Percentiles rank a stretch among this genome's conserved stretches.
These are phyloP conservation scores for Sporopachydermia lactativora DNA, from an alignment of 805 yeast species.

Conservation along the genomic window DNA sequence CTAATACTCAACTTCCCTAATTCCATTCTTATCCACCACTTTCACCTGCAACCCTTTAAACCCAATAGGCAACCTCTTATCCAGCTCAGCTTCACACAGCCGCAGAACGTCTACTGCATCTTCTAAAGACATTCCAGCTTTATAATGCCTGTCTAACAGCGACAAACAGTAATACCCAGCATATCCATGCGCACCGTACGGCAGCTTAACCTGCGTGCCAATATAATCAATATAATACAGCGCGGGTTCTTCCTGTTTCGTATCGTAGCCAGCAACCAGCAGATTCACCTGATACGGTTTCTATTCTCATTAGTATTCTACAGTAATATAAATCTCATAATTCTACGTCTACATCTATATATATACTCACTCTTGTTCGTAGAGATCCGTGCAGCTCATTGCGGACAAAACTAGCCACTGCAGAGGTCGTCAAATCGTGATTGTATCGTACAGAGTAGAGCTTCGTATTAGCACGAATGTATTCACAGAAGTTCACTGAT, in stretches of 20 bases:
- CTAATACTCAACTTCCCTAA: constrained; percentile 26
- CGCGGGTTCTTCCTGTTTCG: constrained; percentile 40
- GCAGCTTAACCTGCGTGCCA: constrained; percentile 82
- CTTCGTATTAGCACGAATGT: constrained; percentile 83
- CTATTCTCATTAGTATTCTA: constrained; percentile 9
- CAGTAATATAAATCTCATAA: not conserved
- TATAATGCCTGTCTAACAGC: constrained; percentile 79
- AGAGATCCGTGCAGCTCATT: constrained; percentile 75
- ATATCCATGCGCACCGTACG: constrained; percentile 97
- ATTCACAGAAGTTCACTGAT: constrained; percentile 79
- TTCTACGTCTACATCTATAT: too few relatives aligned
- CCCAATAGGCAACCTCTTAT: constrained; percentile 81
- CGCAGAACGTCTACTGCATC: constrained; percentile 69
- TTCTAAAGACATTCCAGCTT: constrained; percentile 55
- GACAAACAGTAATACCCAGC: constrained; percentile 94
- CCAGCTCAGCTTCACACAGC: constrained; percentile 64
- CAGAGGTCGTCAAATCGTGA: constrained; percentile 67
- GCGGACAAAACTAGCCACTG: constrained; percentile 81
- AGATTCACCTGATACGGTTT: constrained; percentile 92
- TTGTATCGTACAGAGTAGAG: constrained; percentile 77
- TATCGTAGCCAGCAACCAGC: constrained; percentile 75
- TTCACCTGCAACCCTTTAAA: constrained; percentile 68
- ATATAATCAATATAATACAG: constrained; percentile 87
- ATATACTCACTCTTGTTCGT: constrained; percentile 53
- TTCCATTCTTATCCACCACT: constrained; percentile 49